Conservation (phyloP, 306 rosid species). For the Albizia julibrissin region DNA sequence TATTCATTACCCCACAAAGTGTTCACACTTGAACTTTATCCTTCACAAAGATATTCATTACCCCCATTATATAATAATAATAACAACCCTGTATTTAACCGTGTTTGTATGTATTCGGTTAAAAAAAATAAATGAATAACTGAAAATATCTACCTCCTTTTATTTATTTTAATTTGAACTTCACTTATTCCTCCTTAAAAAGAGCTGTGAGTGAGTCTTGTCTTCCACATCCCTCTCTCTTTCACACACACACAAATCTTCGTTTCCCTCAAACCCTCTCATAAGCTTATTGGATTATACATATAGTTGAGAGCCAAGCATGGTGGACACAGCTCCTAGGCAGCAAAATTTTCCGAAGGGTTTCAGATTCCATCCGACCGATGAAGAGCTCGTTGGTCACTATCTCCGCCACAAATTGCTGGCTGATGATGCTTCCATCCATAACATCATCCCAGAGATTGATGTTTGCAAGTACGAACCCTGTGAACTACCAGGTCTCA, state of each 20-base stretch:
- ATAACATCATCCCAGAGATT: not conserved
- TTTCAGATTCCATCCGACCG: constrained; percentile 68
- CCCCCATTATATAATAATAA: not conserved
- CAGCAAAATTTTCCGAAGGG: constrained; percentile 39
- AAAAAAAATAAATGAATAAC: no score
- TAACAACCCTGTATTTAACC: no score
- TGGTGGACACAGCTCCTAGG: not conserved
- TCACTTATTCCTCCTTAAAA: no score
- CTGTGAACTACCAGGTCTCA: not conserved
- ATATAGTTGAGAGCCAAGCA: not conserved
- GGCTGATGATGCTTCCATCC: constrained; percentile 15
- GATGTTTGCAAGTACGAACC: not conserved
- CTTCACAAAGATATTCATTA: no score
- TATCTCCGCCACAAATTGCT: constrained; percentile 48
- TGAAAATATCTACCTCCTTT: no score
- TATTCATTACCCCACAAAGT: not conserved
- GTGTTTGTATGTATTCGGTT: no score
- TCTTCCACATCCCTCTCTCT: no score
- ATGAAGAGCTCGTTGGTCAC: constrained; percentile 55
- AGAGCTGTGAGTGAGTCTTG: not conserved
- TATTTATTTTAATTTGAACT: no score
- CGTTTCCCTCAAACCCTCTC: no score
- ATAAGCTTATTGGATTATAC: not conserved
- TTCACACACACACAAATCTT: no score
- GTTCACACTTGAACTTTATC: no score